phyloP scores from a whole-genome alignment of 2,329 filamentous ascomycete genomes.

The Pyricularia sp. region DNA sequence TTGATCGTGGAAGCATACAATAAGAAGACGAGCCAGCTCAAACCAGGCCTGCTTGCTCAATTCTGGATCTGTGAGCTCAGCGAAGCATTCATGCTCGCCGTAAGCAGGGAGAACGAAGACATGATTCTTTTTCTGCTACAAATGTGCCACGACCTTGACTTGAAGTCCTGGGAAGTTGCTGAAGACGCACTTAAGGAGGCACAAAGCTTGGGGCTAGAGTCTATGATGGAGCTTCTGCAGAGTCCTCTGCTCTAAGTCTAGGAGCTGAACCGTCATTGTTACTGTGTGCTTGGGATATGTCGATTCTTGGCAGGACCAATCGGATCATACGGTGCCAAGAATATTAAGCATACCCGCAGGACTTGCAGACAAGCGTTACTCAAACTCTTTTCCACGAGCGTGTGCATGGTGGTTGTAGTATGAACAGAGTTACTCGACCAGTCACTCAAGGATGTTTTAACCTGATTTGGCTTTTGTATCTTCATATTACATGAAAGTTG shows the following conservation, averaged over 20 bases:
- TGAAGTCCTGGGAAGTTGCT: neutral
- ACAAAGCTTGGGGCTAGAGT: neutral
- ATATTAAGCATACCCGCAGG: neutral
- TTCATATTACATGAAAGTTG: neutral
- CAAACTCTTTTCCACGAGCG: neutral
- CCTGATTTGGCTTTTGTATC: neutral
- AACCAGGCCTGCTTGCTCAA: neutral
- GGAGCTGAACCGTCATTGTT: neutral
- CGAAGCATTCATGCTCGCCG: neutral
- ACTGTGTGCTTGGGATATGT: neutral
- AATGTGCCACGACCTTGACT: neutral
- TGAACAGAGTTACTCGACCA: neutral
- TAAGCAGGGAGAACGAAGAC: neutral
- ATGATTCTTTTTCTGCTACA: neutral
- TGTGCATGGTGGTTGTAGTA: neutral
- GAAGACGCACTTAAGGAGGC: neutral
- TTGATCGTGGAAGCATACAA: neutral
- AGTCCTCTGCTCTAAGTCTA: neutral
- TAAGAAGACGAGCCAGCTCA: neutral
- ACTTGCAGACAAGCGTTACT: neutral
- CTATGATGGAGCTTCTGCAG: neutral
- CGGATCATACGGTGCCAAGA: neutral
- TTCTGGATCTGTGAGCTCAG: neutral
- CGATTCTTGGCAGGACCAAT: neutral
- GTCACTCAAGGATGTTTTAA: neutral